Conservation (phyloP, 176 grass and related monocot species). For the Metroxylon sagu region DNA sequence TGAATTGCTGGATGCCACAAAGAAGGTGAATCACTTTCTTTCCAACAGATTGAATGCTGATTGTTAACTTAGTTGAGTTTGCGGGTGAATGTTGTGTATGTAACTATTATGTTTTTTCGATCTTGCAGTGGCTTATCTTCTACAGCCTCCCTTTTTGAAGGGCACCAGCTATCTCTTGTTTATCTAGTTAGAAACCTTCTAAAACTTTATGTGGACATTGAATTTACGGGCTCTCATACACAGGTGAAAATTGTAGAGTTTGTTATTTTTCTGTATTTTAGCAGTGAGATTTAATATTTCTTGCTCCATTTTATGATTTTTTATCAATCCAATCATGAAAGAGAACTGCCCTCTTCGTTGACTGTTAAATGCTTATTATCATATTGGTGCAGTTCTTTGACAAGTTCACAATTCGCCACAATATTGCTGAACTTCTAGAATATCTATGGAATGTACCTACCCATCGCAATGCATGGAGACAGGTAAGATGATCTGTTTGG, state of each 20-base stretch:
- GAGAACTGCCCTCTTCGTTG: too few species aligned
- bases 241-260: constrained; percentile 34
- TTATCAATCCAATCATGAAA: too few species aligned
- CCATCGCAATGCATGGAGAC: constrained; percentile 84
- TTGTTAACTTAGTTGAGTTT: constrained; percentile 6
- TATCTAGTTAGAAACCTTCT: constrained; percentile 93
- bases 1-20: constrained; percentile 91
- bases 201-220: constrained; percentile 98
- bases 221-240: constrained; percentile 96
- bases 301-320: background rate
- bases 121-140: constrained; percentile 52
- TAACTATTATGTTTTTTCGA: constrained; percentile 10
- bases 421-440: constrained; percentile 95
- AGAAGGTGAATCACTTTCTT: constrained; percentile 50
- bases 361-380: constrained; percentile 16
- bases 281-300: background rate
- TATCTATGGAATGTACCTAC: constrained; percentile 96
- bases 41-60: background rate
- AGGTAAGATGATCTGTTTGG: constrained; percentile 23
- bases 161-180: constrained; percentile 74
- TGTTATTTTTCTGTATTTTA: background rate
- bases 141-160: constrained; percentile 82
- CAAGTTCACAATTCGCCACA: constrained; percentile 94
- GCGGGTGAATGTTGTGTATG: background rate
- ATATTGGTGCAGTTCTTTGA: constrained; percentile 66